Base-by-base conservation (phyloP, 1,139 yeast species). In the Waltiozyma solani region DNA sequence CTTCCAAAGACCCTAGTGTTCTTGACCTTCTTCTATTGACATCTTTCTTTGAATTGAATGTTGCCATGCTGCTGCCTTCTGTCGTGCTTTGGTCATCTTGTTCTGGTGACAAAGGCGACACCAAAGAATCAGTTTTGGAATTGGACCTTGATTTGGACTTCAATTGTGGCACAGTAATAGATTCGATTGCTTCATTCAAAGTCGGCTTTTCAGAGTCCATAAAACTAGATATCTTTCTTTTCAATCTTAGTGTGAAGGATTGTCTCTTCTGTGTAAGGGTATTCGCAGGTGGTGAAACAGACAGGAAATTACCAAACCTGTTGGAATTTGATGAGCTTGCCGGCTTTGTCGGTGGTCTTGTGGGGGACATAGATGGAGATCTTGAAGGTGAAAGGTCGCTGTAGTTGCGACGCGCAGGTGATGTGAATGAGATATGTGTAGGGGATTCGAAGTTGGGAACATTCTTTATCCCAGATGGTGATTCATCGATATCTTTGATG, bases 1-100 rank as follows among this genome's bases (percentile, higher is more conserved):
- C 40, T 10, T 52, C 56, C 9, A 51, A 36, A 0, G 53, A 48
- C 0, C 56, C 56, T 21, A 51, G 32, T 0, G 57, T 52, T 18
- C 44, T 44, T 4, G 54, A 48, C 31, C 43, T 48, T 30, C 56
- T 40, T 12, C 35, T 31, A 6, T 23, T 5, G 5, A 14, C 33
- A 5, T 31, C 33, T 31, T 31, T 31, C 9, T 5, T 13, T 3
- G 24, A 11, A 19, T 6, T 31, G 17, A 13, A 11, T 10, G 5
- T 30, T 11, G 22, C 4, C 5, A 5, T 19, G 11, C 14, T 30
- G 11, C 21, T 5, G 43, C 23, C 3, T 45, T 48, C 19, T 41
- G 39, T 20, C 36, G 38, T 37, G 30, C 3, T 32, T 25, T 25
- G 34, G 21, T 14, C 17, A 27, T 27, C 31, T 7, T 27, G 19